Evolutionary conservation across 768 basidiomycete species (phyloP), one percentile per base, ranked within the genome.

Genomic region (Tricholoma matsutake): DNA sequence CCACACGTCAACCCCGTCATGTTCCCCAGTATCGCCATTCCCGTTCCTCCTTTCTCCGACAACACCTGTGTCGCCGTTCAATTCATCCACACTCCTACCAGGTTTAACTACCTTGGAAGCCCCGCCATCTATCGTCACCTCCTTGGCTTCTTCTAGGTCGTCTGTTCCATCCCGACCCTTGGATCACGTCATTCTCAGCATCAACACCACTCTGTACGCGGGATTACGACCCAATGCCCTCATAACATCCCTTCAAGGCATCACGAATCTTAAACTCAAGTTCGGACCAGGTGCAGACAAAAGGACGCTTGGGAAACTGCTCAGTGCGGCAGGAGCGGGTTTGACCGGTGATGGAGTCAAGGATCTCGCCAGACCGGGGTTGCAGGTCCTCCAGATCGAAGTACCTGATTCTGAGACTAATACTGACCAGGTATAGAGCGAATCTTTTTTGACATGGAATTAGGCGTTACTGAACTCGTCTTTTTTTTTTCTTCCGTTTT

Each of bases 201-300:
- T 83, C 56, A 77, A 73, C 64, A 75, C 72, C 3, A 82, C 81
- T 3, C 72, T 83, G 2, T 80, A 80, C 61, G 73, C 71, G 14
- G 81, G 81, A 0, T 72, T 83, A 25, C 72, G 81, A 22, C 82
- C 82, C 0, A 74, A 74, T 6, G 69, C 78, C 6, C 67, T 82
- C 6, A 75, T 82, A 69, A 63, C 62, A 9, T 56, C 71, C 6
- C 63, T 81, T 14, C 71, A 66, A 14, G 79, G 76, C 7, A 68
- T 78, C 54, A 58, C 62, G 14, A 63, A 64, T 7, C 69, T 82
- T 2, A 62, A 68, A 2, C 59, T 83, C 4, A 64, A 68, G 6
- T 82, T 83, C 61, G 70, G 74, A 1, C 67, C 71, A 20, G 66
- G 67, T 22, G 77, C 82, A 14, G 82, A 83, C 62, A 69, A 72